Evolutionary conservation across 169 alveolate genomes (phyloP), one percentile per base, ranked within the genome.

Genomic region (Cryptosporidium viatorum): DNA sequence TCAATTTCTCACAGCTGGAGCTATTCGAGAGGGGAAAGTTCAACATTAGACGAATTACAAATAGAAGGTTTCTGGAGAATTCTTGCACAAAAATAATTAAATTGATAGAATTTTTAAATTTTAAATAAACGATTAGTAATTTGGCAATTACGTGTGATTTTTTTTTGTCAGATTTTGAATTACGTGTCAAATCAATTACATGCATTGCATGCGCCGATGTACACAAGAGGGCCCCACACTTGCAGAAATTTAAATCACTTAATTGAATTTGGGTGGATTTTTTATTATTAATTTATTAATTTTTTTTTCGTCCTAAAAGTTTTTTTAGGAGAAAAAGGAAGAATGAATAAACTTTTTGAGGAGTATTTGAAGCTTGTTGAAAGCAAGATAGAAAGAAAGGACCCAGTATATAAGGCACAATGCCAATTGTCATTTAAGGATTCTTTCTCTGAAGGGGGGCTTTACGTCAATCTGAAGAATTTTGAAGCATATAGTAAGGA

Each of bases 381-480:
- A 21, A 31, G 41, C 4, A 37, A 60, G 62, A 26, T 80, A 65
- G 59, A 60, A 39, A 80, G 67, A 26, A 41, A 35, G 39, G 68
- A 37, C 9, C 45, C 65, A 0, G 73, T 80, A 5, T 80, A 29
- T 21, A 80, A 50, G 14, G n/a, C 89, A n/a, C 69, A 80, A 31
- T 80, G 89, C 33, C 89, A 80, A 39, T 12, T 80, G 10, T 48
- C 89, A 26, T 80, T 80, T 45, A 80, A 65, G 39, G 55, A 80
- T 31, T 31, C 62, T 16, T 41, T 43, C 23, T 80, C 89, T 4
- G 43, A 37, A 7, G 91, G 86, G 68, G 97, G 97, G 26, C 91
- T 94, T 6, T 94, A 85, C 70, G 70, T 94, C 1, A 94, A 94
- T 92, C 55, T 94, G 84, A 84, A 60, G 70, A 91, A 93, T 0